Evolutionary conservation across 1,284 basidiomycete genomes (phyloP), one percentile per base, ranked within the genome.

Genomic region (Malassezia dermatis): DNA sequence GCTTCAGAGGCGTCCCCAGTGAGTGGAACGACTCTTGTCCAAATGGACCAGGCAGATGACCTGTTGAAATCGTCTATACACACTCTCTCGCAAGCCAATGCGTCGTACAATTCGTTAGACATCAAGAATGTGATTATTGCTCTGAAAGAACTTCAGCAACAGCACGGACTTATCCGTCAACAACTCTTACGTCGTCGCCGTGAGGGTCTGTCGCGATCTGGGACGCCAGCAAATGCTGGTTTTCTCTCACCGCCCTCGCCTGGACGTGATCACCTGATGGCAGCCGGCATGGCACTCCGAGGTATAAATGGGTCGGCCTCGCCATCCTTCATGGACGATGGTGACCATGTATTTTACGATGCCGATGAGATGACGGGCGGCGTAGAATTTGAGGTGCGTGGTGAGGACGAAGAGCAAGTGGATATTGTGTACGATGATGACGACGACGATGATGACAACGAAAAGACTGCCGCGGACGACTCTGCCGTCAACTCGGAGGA

Each of bases 341-440:
- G 44, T 6, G 49, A 48, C 32, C 23, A 32, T 39, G 46, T 47
- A 50, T 73, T 71, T 48, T 72, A 63, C 59, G 71, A 73, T 47
- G 64, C 64, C 4, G 53, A 64, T 27, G 64, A 63, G 8, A 47
- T 52, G 21, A 39, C 52, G 28, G 27, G 51, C 24, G 56, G 48
- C 26, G 57, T 53, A 24, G 51, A 53, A 19, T 59, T 53, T 15
- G 39, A 56, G 21, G 52, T 56, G 24, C 51, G 58, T 17, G 45
- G 45, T n/a, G 60, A 57, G 2, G 49, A 28, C n/a, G 64, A 70
- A 42, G 59, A 68, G 43, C 63, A 55, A 32, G 62, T 51, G 17
- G 64, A 64, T n/a, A 61, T 63, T 41, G 53, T 54, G 21, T 51
- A 55, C 35, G 60, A 63, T 41, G 62, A 55, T n/a, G 60, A 67